Evolutionary conservation across 495 filamentous ascomycete genomes (phyloP), one percentile per base, ranked within the genome.

Genomic region (Melanomma pulvis-pyrius): DNA sequence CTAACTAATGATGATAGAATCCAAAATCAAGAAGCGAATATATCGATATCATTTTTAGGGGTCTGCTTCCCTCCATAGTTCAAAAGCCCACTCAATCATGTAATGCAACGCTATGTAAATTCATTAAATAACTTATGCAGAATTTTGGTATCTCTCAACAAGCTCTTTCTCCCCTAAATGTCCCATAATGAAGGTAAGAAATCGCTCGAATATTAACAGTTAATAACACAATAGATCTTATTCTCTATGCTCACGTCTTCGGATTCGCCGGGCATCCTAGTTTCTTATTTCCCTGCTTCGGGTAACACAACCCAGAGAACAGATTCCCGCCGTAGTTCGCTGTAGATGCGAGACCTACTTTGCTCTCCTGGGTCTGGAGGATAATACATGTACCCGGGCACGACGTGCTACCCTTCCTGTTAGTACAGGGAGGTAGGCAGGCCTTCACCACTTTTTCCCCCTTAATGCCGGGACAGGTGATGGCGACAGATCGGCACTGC

Each of bases 341-440:
- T 3, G 21, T 6, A n/a, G 22, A 29, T 24, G 6, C 48, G 11
- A 51, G 48, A 29, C 48, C 48, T 2, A 51, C 48, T 19, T 51
- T 51, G 22, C 11, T 51, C 26, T 51, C 48, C 24, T 51, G 48
- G 21, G 48, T 51, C n/a, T 51, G 48, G 3, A 51, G 19, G 48
- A 51, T 51, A 19, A 22, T 51, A 19, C 48, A 51, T 2, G 48
- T 51, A 1, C 48, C 48, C 5, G 48, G 48, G 17, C 48, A 51
- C 8, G 22, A 8, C 24, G 48, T 51, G 22, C 48, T 51, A 7
- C 48, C 48, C 22, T 51, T 51, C 6, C 48, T 6, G 26, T 51
- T 51, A n/a, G 48, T 51, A 24, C 48, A 51, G 11, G 48, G 48
- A 25, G 48, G 48, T 25, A 51, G 48, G 15, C 48, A 51, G 11